Base-by-base conservation (phyloP, 805 yeast species). In the Hyphopichia homilentoma region DNA sequence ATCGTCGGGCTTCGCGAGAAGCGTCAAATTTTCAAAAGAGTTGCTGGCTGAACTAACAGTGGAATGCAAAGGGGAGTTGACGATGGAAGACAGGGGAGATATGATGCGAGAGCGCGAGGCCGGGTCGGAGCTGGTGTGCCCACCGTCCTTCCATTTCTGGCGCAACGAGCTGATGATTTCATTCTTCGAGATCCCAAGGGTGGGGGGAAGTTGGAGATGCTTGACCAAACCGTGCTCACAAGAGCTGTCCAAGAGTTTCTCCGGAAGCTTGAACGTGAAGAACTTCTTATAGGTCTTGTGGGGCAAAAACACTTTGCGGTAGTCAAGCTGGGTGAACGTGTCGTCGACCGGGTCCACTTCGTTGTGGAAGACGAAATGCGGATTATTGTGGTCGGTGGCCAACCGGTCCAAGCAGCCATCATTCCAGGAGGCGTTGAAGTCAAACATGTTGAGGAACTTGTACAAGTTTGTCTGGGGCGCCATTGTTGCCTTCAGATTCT, bases 401-500 rank as follows among this genome's bases (percentile, higher is more conserved):
- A 63, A 48, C 16, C 68, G 36, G 41, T 59, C 61, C 11, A 63
- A 38, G 27, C 35, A 42, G 0, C 55, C 62, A 38, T 54, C 61
- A 37, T 54, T 61, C 68, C 68, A 65, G 12, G 64, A 59, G 1
- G 69, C 71, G 29, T 56, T 57, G 40, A 61, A 63, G 35, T 65
- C 71, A 43, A 58, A 62, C 71, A 65, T 63, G 29, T 54, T 58
- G 29, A 65, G 42, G 35, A 61, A 61, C 31, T 54, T 49, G 11
- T 38, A 38, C 12, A 62, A 36, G 16, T 45, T 45, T 6, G 50
- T 32, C 7, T 48, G 53, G 6, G 35, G 40, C 29, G 43, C 45
- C 19, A 49, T 40, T 26, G 40, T 34, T 15, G 33, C 42, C 30
- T 31, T 34, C n/a, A 46, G 46, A 29, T 33, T 41, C 21, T 41